Evolutionary conservation across 352 stramenopile species (phyloP).

Genomic region (Phytophthora crassamura): DNA sequence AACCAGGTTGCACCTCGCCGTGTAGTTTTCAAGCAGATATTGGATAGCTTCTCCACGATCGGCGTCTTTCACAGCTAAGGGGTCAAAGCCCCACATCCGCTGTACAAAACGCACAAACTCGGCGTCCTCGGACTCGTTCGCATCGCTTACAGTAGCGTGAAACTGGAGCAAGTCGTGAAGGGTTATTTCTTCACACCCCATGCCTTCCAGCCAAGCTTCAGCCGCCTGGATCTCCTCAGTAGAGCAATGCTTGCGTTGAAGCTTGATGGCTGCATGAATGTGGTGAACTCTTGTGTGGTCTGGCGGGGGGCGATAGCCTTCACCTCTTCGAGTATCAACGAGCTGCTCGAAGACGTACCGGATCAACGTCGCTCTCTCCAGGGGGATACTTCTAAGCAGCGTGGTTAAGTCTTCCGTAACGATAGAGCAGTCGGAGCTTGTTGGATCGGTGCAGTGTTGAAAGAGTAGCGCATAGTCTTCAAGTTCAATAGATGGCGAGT

Average conservation of each 20-base stretch:
- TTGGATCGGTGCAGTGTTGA: conserved; percentile 54
- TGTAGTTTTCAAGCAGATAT: conserved; percentile 47
- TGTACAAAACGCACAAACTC: conserved; percentile 70
- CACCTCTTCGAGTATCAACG: conserved; percentile 46
- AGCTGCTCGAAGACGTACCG: conserved; percentile 69
- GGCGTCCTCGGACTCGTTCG: conserved; percentile 53
- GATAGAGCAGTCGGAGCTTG: conserved; percentile 14
- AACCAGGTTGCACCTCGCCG: conserved; percentile 20
- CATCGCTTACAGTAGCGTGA: conserved; percentile 58
- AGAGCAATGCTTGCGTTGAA: conserved; percentile 53
- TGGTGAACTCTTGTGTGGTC: conserved; percentile 57
- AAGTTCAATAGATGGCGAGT: conserved; percentile 32
- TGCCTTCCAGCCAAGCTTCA: conserved; percentile 39
- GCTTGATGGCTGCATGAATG: conserved; percentile 51
- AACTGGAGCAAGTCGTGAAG: conserved; percentile 54
- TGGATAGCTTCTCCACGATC: conserved; percentile 35
- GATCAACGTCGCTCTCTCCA: conserved; percentile 47
- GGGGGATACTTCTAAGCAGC: conserved; percentile 46
- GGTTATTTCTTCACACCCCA: conserved; percentile 28
- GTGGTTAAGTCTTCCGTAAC: conserved; percentile 40
- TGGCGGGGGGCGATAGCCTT: conserved; percentile 52
- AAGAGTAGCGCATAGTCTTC: conserved; percentile 55
- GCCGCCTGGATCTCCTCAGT: conserved; percentile 41
- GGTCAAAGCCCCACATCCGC: conserved; percentile 66
- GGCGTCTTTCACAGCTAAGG: conserved; percentile 31